A percentile compares a stretch with the other conserved stretches of the same genome.
Evolutionary conservation across 495 filamentous ascomycete species (phyloP).

Genomic region (Xylaria curta): DNA sequence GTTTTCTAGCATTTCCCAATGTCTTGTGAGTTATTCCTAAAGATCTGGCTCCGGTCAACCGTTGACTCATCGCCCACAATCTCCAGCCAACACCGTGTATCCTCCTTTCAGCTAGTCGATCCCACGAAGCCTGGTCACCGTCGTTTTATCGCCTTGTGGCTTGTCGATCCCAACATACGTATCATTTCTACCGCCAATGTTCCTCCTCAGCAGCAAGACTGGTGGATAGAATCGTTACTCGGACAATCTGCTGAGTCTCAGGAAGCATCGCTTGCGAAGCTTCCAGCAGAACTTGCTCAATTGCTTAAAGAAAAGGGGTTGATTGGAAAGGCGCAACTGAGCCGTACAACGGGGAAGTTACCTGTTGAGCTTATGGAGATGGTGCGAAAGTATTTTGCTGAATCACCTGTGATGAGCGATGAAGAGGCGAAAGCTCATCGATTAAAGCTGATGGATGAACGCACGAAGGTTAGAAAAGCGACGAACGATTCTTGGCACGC

Average conservation of each 20-base stretch:
- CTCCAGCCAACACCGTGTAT: conserved; percentile 56
- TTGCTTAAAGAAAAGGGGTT: conserved; percentile 48
- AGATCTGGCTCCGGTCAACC: neutral
- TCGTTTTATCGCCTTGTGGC: conserved; percentile 62
- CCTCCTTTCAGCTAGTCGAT: conserved; percentile 56
- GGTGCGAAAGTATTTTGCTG: conserved; percentile 39
- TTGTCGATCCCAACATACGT: conserved; percentile 60
- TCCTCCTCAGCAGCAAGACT: conserved; percentile 56
- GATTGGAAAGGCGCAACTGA: conserved; percentile 29
- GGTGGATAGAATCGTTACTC: conserved; percentile 50
- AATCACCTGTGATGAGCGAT: conserved; percentile 46
- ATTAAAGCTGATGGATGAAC: conserved; percentile 57
- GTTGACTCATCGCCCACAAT: neutral
- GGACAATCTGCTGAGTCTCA: conserved; percentile 5
- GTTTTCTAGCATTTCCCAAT: conserved; percentile 49
- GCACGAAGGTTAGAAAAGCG: conserved; percentile 30
- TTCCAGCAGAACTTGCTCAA: conserved; percentile 38
- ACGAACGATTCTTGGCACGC: neutral
- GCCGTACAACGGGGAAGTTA: conserved; percentile 27
- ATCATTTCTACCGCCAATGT: conserved; percentile 64
- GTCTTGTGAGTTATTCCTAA: conserved; percentile 35
- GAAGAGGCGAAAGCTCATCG: conserved; percentile 53
- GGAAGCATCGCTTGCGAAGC: conserved; percentile 15
- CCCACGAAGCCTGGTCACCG: conserved; percentile 58
- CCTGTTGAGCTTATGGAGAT: conserved; percentile 51